phyloP scores from a whole-genome alignment of 1,284 basidiomycete species.

The Gomphus bonarii region DNA sequence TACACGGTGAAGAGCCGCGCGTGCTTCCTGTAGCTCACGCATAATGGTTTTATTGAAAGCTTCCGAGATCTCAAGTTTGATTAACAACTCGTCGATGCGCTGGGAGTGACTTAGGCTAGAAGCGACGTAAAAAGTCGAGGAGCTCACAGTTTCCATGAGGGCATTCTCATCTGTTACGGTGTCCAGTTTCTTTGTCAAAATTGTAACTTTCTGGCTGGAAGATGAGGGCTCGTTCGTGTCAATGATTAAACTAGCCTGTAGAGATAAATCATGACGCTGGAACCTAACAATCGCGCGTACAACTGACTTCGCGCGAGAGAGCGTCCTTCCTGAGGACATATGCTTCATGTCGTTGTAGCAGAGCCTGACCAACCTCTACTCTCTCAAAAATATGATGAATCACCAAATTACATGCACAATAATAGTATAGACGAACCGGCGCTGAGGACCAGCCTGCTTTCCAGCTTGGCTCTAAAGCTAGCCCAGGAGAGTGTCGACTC shows the following conservation, averaged over 20 bases:
- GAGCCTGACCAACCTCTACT: constrained; percentile 83
- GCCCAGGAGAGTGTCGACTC: constrained; percentile 54
- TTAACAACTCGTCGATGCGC: constrained; percentile 61
- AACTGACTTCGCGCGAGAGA: constrained; percentile 17
- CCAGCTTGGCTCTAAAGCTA: constrained; percentile 56
- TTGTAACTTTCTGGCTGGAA: constrained; percentile 7
- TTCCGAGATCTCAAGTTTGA: constrained; percentile 79
- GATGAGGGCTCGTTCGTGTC: neutral
- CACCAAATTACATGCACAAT: neutral
- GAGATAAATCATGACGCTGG: neutral
- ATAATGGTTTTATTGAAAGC: constrained; percentile 66
- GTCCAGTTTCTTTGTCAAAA: constrained; percentile 11
- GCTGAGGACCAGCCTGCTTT: constrained; percentile 69
- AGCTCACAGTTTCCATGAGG: constrained; percentile 8
- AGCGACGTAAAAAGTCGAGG: neutral
- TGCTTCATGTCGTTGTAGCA: constrained; percentile 80
- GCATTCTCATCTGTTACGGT: constrained; percentile 11
- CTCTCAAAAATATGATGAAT: neutral
- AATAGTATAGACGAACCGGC: constrained; percentile 49
- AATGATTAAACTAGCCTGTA: constrained; percentile 7
- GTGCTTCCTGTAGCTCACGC: constrained; percentile 72
- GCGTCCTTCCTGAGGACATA: constrained; percentile 69
- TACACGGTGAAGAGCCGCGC: constrained; percentile 56
- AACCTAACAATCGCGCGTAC: neutral
- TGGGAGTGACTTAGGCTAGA: constrained; percentile 32